A percentile compares a stretch with the other conserved stretches of the same genome.
These are phyloP conservation scores for Pseudotsuga menziesii DNA, from an alignment of 75 land plant species.

Conservation along the genomic window DNA sequence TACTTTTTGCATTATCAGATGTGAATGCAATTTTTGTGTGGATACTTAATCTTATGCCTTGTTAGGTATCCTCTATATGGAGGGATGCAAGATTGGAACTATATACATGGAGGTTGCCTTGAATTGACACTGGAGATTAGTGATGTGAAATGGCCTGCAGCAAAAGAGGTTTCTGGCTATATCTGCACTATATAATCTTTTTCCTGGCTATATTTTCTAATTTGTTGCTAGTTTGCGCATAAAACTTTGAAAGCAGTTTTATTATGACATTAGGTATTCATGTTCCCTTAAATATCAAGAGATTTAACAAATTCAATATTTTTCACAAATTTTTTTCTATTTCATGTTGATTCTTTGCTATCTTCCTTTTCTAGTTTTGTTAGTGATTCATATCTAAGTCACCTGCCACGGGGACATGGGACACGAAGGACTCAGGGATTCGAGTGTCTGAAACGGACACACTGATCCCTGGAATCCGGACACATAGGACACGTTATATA, in stretches of 20 bases:
- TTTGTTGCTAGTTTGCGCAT: neutral
- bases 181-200: neutral
- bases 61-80: conserved; percentile 95
- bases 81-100: conserved; percentile 99
- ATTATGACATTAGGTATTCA: neutral
- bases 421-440: too few relatives aligned
- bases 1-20: neutral
- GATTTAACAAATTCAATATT: neutral
- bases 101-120: conserved; percentile 81
- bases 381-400: neutral
- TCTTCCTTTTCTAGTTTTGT: neutral
- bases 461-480: too few relatives aligned
- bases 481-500: too few relatives aligned
- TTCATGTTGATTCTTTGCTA: neutral
- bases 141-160: conserved; percentile 88
- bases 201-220: neutral
- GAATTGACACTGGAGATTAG: conserved; percentile 90
- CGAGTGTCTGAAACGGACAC: too few relatives aligned
- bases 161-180: conserved; percentile 48
- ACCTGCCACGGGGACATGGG: too few relatives aligned
- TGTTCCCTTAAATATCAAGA: neutral
- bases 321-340: neutral
- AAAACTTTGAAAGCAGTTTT: neutral
- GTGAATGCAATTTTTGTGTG: neutral
- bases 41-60: neutral